phyloP scores from a whole-genome alignment of 805 yeast species.

The Kodamaea restingae region DNA sequence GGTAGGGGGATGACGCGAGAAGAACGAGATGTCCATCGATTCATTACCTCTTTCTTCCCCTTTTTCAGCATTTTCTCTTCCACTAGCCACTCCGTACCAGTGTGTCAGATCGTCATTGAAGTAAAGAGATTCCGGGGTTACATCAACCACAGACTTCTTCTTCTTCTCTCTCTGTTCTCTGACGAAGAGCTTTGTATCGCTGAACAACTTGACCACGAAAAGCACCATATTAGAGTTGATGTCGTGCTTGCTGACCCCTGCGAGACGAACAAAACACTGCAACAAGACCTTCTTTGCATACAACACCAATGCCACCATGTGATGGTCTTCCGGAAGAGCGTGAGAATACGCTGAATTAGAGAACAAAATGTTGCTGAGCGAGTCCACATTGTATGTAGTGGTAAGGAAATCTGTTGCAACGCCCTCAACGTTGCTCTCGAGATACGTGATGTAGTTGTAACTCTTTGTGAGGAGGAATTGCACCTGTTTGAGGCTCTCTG shows the following conservation, averaged over 20 bases:
- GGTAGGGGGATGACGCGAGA: slow-evolving; percentile 10
- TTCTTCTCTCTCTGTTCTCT: background rate
- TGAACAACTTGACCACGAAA: slow-evolving; percentile 33
- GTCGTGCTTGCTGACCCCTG: slow-evolving; percentile 32
- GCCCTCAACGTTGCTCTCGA: slow-evolving; percentile 33
- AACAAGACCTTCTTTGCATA: slow-evolving; percentile 36
- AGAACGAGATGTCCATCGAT: too few species aligned
- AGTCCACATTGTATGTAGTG: slow-evolving; percentile 25
- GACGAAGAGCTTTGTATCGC: slow-evolving; percentile 32
- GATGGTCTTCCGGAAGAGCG: slow-evolving; percentile 22
- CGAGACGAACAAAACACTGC: slow-evolving; percentile 32
- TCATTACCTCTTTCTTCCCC: too few species aligned
- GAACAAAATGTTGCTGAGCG: slow-evolving; percentile 27
- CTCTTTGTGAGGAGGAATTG: slow-evolving; percentile 40
- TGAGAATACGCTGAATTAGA: slow-evolving; percentile 19
- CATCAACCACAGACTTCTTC: background rate
- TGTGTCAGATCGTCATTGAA: background rate
- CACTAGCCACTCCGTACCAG: background rate
- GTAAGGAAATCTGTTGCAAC: slow-evolving; percentile 31
- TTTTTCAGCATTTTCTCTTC: too few species aligned
- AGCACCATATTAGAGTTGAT: slow-evolving; percentile 41
- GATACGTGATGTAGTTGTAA: slow-evolving; percentile 36
- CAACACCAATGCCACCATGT: slow-evolving; percentile 30
- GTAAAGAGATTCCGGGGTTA: background rate
- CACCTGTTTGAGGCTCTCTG: slow-evolving; percentile 38